Conservation (phyloP, 2,329 filamentous ascomycete genomes). For the Orbilia quercus region DNA sequence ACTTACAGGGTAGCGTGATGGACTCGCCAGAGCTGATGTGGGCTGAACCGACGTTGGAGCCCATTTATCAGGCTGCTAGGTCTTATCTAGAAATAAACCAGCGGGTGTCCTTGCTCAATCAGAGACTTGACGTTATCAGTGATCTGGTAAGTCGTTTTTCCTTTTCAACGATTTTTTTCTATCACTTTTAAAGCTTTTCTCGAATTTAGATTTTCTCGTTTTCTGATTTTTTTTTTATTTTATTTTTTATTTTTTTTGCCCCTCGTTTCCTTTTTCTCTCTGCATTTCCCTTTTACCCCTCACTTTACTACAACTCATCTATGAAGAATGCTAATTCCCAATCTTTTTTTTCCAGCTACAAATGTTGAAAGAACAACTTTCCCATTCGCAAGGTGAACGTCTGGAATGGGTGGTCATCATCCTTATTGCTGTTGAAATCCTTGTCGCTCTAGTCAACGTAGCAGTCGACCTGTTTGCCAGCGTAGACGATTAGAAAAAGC, state of each 20-base stretch:
- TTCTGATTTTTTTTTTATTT: too few relatives aligned
- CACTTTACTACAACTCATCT: constrained; percentile 6
- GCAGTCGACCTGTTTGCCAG: constrained; percentile 77
- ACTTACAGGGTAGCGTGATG: constrained; percentile 94
- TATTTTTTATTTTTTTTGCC: background rate
- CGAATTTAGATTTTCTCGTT: too few relatives aligned
- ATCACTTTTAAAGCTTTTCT: background rate
- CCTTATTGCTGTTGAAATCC: constrained; percentile 92
- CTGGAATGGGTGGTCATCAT: constrained; percentile 94
- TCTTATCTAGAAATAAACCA: constrained; percentile 99
- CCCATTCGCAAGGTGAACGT: constrained; percentile 90
- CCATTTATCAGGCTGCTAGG: constrained; percentile 92
- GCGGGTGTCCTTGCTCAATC: constrained; percentile 86
- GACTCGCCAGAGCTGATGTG: constrained; percentile 98
- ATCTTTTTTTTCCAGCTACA: constrained; percentile 68
- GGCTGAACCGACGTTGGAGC: constrained; percentile 96
- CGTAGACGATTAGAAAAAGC: constrained; percentile 47
- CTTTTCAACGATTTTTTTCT: too few relatives aligned
- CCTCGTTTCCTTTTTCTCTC: background rate
- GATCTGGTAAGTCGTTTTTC: constrained; percentile 75
- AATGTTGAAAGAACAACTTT: constrained; percentile 93
- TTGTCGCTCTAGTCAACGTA: constrained; percentile 96
- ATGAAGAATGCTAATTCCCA: constrained; percentile 12
- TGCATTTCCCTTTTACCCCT: background rate
- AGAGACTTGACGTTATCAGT: constrained; percentile 90